Conservation (phyloP, 1,139 yeast species). For the Saccharomycopsis hybrid region DNA sequence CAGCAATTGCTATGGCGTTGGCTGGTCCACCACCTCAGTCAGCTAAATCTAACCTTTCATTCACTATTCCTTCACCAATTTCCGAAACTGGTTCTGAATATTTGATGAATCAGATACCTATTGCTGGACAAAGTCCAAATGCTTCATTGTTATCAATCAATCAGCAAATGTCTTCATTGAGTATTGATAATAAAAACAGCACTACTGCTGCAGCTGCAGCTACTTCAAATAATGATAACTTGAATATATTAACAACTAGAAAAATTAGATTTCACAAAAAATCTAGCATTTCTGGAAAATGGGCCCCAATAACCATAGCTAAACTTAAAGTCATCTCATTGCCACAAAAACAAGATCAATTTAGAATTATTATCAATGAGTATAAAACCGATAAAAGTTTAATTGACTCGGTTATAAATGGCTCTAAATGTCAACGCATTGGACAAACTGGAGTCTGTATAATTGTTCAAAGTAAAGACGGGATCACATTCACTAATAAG, state of each 20-base stretch:
- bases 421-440: conserved; percentile 10
- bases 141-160: neutral
- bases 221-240: too few relatives aligned
- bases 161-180: neutral
- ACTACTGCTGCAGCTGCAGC: too few relatives aligned
- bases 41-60: neutral
- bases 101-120: neutral
- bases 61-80: neutral
- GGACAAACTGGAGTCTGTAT: conserved; percentile 19
- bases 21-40: neutral
- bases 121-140: neutral
- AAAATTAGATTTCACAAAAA: conserved; percentile 20
- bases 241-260: conserved; percentile 8
- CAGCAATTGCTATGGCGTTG: too few relatives aligned
- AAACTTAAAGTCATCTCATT: conserved; percentile 5
- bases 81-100: neutral
- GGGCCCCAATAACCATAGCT: conserved; percentile 19
- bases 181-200: too few relatives aligned
- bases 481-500: conserved; percentile 1
- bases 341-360: neutral
- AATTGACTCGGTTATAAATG: conserved; percentile 16
- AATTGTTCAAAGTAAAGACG: conserved; percentile 18
- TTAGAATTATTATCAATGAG: conserved; percentile 13
- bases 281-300: conserved; percentile 20
- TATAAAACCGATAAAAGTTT: conserved; percentile 13